Base-by-base conservation (phyloP, 2,329 filamentous ascomycete genomes). In the Phialophora expanda region DNA sequence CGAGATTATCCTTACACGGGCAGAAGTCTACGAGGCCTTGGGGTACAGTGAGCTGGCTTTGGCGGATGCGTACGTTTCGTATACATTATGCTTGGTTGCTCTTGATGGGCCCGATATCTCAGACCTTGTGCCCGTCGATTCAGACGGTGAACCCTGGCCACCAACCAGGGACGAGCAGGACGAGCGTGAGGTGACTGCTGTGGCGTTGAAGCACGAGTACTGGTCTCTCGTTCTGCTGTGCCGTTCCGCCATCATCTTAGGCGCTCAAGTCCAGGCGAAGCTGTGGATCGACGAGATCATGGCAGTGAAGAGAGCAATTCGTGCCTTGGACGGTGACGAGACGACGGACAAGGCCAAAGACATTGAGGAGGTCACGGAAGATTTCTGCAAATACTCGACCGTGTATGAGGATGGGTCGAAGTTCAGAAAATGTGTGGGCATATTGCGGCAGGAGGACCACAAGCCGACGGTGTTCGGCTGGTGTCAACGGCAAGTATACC, bases 21-120 rank as follows among this genome's bases (percentile, higher is more conserved):
- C 92, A 26, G 80, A 85, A 38, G 82, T 90, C 50, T 88, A 97
- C 77, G 85, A 88, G 17, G 82, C 87, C 54, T 83, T 97, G 55
- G 91, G 88, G 44, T 98, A 97, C 77, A 92, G 92, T 0, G 95
- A 99, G 76, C 86, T 99, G 46, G 93, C 93, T 4, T 89, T 90
- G 11, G 92, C 92, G 38, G 93, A 97, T 81, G 92, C 92, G 4
- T 98, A 98, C 76, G 89, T 90, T 62, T 93, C 93, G 0, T 84
- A 98, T n/a, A 85, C 97, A 3, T 81, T 99, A 55, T 86, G 90
- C 17, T 94, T 98, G 30, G 67, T 66, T 28, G 65, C 55, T 12
- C 32, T 62, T 11, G 67, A 68, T 24, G 90, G 94, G 68, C 86
- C 87, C 46, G 93, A 91, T 71, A 92, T 97, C 77, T 96, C 93